phyloP scores from a whole-genome alignment of 495 filamentous ascomycete species.

The Amorphotheca resinae region DNA sequence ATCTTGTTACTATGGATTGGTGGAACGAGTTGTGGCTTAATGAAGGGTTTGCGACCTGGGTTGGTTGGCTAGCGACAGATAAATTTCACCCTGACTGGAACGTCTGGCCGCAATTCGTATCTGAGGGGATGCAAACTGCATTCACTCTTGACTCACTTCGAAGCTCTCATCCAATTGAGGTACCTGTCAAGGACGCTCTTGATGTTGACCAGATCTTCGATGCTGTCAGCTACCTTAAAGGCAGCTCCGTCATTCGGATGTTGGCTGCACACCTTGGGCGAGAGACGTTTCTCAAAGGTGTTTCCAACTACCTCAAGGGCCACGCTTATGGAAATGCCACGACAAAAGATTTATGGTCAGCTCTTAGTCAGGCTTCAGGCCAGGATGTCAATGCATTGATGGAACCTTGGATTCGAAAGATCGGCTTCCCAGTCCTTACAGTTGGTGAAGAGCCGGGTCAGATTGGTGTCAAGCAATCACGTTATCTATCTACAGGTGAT shows the following conservation, averaged over 20 bases:
- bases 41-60: conserved; percentile 97
- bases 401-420: conserved; percentile 85
- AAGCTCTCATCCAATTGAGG: conserved; percentile 88
- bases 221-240: conserved; percentile 89
- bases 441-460: conserved; percentile 71
- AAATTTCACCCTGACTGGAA: conserved; percentile 91
- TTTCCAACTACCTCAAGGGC: conserved; percentile 75
- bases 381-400: conserved; percentile 78
- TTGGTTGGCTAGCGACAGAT: conserved; percentile 87
- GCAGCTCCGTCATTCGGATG: conserved; percentile 92
- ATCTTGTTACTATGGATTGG: conserved; percentile 80
- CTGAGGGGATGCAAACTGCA: conserved; percentile 82
- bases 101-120: conserved; percentile 90
- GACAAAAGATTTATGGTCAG: conserved; percentile 83
- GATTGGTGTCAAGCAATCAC: conserved; percentile 68
- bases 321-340: conserved; percentile 91
- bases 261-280: conserved; percentile 73
- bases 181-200: conserved; percentile 75
- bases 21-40: conserved; percentile 97
- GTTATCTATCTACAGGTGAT: conserved; percentile 86
- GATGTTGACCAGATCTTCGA: conserved; percentile 97
- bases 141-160: conserved; percentile 80
- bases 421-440: conserved; percentile 85
- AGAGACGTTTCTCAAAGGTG: conserved; percentile 76
- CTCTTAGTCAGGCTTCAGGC: conserved; percentile 81